These are phyloP conservation scores for Odonthalia washingtoniensis DNA, from an alignment of 31 red algal species.

Conservation along the genomic window DNA sequence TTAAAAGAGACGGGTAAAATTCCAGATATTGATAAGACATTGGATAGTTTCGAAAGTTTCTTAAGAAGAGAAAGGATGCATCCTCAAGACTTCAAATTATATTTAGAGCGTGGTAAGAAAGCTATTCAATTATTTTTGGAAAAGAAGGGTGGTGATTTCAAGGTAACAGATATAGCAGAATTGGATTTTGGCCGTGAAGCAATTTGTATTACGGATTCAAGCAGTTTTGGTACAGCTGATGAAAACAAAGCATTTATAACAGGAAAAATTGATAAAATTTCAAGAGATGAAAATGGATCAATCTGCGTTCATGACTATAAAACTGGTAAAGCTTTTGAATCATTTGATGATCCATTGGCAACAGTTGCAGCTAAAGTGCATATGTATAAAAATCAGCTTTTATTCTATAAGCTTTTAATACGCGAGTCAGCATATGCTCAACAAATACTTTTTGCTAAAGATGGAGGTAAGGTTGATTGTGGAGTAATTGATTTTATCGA, in stretches of 20 bases:
- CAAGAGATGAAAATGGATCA: slow-evolving; percentile 1
- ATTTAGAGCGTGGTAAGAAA: too few relatives aligned
- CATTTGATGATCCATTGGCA: not conserved
- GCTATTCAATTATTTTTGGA: not conserved
- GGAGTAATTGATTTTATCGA: slow-evolving; percentile 31
- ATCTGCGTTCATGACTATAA: slow-evolving; percentile 17
- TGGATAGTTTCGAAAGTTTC: too few relatives aligned
- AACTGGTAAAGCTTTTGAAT: slow-evolving; percentile 23
- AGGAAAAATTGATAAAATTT: slow-evolving; percentile 24
- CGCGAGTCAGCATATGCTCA: too few relatives aligned
- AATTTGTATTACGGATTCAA: slow-evolving; percentile 15
- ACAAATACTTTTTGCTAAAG: not conserved
- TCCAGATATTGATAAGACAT: too few relatives aligned
- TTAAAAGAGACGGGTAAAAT: too few relatives aligned
- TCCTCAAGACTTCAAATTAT: too few relatives aligned
- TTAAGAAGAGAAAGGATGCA: too few relatives aligned
- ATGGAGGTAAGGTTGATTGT: not conserved
- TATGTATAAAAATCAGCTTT: slow-evolving; percentile 13
- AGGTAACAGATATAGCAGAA: not conserved
- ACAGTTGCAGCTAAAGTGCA: slow-evolving; percentile 2
- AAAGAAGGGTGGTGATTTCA: not conserved
- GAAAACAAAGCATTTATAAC: not conserved
- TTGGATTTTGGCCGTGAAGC: not conserved
- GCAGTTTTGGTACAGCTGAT: not conserved
- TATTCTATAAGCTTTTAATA: slow-evolving; percentile 31